These are phyloP conservation scores for Rauvolfia tetraphylla DNA, from an alignment of 257 asterid species.

Conservation along the genomic window DNA sequence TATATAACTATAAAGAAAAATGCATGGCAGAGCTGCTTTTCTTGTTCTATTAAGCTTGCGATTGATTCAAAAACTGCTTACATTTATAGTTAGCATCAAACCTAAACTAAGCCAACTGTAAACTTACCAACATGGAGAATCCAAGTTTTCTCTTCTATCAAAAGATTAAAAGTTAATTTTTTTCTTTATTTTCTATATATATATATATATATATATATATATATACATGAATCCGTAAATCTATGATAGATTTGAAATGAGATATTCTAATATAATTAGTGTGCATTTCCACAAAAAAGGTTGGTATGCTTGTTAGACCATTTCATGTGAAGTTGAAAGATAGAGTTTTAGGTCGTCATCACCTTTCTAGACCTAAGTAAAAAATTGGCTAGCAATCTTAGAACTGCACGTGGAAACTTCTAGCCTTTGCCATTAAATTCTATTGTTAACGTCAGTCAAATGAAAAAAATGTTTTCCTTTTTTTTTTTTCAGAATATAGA, in stretches of 20 bases:
- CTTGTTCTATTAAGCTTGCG: not conserved
- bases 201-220: too few relatives aligned
- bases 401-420: slow-evolving; percentile 12
- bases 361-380: slow-evolving; percentile 27
- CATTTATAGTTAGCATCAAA: slow-evolving; percentile 13
- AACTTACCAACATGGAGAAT: slow-evolving; percentile 3
- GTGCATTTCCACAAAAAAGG: not conserved
- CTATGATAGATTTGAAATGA: not conserved
- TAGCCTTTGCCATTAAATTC: not conserved
- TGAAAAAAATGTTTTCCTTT: too few relatives aligned
- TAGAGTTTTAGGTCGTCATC: slow-evolving; percentile 15
- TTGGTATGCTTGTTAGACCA: slow-evolving; percentile 12
- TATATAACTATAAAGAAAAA: not conserved
- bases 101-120: slow-evolving; percentile 15
- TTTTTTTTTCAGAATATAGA: too few relatives aligned
- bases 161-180: not conserved
- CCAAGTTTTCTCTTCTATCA: not conserved
- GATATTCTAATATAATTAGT: not conserved
- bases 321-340: slow-evolving; percentile 8
- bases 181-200: not conserved
- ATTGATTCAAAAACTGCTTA: not conserved
- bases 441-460: not conserved
- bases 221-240: too few relatives aligned
- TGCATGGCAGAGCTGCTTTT: too few relatives aligned
- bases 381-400: slow-evolving; percentile 12